phyloP scores from a whole-genome alignment of 768 basidiomycete species.

The Phylloporus arenicola region DNA sequence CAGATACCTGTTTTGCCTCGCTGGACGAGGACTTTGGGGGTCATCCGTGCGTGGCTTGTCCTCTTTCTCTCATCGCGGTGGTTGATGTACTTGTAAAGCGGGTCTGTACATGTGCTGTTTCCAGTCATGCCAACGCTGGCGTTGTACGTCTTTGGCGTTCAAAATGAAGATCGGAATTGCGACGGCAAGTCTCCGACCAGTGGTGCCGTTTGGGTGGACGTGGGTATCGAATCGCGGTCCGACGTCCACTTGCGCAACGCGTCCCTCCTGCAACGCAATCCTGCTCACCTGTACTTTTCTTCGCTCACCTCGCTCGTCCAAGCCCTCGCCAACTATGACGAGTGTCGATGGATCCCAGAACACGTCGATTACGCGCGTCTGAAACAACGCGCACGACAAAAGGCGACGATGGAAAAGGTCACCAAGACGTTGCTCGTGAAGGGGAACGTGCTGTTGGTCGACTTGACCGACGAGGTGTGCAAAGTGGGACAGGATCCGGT shows the following conservation, averaged over 20 bases:
- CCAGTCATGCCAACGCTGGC: slow-evolving; percentile 51
- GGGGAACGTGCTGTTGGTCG: slow-evolving; percentile 43
- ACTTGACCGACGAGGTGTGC: slow-evolving; percentile 52
- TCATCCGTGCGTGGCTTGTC: slow-evolving; percentile 18
- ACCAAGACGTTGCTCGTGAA: slow-evolving; percentile 52
- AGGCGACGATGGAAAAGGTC: slow-evolving; percentile 48
- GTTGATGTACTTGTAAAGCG: slow-evolving; percentile 25
- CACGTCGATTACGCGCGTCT: slow-evolving; percentile 49
- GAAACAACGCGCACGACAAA: slow-evolving; percentile 53
- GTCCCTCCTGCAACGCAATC: slow-evolving; percentile 52
- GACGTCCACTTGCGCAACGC: slow-evolving; percentile 61
- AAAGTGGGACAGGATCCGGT: slow-evolving; percentile 44
- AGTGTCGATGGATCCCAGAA: slow-evolving; percentile 52
- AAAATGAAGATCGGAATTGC: slow-evolving; percentile 8
- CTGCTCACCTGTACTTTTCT: slow-evolving; percentile 45
- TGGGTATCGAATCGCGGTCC: slow-evolving; percentile 45
- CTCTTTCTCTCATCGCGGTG: neutral
- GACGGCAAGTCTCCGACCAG: slow-evolving; percentile 13
- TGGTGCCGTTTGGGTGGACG: slow-evolving; percentile 35
- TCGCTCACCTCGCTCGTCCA: slow-evolving; percentile 48
- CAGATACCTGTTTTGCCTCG: slow-evolving; percentile 49
- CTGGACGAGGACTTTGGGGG: slow-evolving; percentile 44
- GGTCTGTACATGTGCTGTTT: slow-evolving; percentile 48
- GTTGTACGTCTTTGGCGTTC: slow-evolving; percentile 45
- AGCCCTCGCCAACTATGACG: slow-evolving; percentile 52